Evolutionary conservation across 2,329 filamentous ascomycete species (phyloP).

Genomic region (Aschersonia sp.): DNA sequence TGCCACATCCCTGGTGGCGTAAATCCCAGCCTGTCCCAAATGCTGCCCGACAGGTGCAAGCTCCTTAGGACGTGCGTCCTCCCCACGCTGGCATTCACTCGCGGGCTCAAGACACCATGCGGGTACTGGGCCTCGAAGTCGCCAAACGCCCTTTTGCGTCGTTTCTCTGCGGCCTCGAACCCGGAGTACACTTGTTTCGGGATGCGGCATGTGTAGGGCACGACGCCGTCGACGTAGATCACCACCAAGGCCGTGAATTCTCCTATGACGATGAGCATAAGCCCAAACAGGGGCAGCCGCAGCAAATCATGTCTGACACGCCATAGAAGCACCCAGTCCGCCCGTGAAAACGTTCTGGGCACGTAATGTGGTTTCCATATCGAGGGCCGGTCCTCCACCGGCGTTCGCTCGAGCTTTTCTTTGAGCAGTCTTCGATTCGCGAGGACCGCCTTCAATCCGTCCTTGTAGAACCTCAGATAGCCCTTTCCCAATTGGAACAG

Average conservation of each 20-base stretch:
- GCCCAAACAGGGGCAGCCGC: slow-evolving; percentile 63
- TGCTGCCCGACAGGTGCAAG: slow-evolving; percentile 27
- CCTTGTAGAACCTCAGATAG: slow-evolving; percentile 78
- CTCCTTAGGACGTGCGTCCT: slow-evolving; percentile 24
- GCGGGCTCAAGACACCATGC: slow-evolving; percentile 19
- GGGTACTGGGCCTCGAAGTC: slow-evolving; percentile 18
- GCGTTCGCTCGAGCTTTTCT: slow-evolving; percentile 24
- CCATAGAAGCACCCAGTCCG: slow-evolving; percentile 54
- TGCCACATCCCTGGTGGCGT: slow-evolving; percentile 36
- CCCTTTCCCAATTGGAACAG: slow-evolving; percentile 52
- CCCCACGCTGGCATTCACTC: slow-evolving; percentile 14
- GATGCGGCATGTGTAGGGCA: slow-evolving; percentile 72
- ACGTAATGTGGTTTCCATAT: slow-evolving; percentile 18
- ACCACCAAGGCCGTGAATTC: slow-evolving; percentile 79
- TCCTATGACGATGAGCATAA: slow-evolving; percentile 65
- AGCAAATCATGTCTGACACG: slow-evolving; percentile 58
- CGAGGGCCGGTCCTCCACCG: slow-evolving; percentile 39
- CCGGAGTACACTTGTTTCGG: slow-evolving; percentile 54
- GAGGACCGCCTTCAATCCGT: slow-evolving; percentile 61
- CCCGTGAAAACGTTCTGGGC: slow-evolving; percentile 33
- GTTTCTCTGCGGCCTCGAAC: slow-evolving; percentile 37
- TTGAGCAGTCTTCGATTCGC: slow-evolving; percentile 44
- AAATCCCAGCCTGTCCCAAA: slow-evolving; percentile 36
- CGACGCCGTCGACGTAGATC: slow-evolving; percentile 50
- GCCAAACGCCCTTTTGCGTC: slow-evolving; percentile 34